phyloP scores from a whole-genome alignment of 805 yeast genomes.

The Pichia eremophila region DNA sequence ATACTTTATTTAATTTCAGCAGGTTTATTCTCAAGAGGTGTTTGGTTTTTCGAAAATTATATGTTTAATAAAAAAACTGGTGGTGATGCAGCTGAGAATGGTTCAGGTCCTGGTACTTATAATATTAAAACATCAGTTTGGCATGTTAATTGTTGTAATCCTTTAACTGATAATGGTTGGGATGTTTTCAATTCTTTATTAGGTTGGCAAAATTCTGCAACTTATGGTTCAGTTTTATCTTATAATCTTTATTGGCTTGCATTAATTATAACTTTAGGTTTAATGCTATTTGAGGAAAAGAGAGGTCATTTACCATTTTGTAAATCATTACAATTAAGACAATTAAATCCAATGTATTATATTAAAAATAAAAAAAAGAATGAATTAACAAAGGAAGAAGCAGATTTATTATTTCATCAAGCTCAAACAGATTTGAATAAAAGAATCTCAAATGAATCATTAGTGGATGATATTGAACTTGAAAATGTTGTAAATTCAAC shows the following conservation, averaged over 20 bases:
- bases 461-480: background rate
- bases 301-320: conserved; percentile 64
- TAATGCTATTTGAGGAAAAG: conserved; percentile 74
- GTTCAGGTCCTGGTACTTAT: conserved; percentile 89
- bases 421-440: conserved; percentile 22
- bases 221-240: conserved; percentile 77
- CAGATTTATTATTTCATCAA: conserved; percentile 36
- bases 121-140: conserved; percentile 68
- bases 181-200: conserved; percentile 84
- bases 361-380: conserved; percentile 52
- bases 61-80: conserved; percentile 57
- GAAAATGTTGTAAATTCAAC: background rate
- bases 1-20: conserved; percentile 79
- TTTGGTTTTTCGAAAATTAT: conserved; percentile 76
- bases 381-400: conserved; percentile 39
- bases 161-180: conserved; percentile 85
- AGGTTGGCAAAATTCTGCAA: conserved; percentile 95
- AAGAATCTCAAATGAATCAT: background rate
- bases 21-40: conserved; percentile 82
- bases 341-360: conserved; percentile 60
- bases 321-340: conserved; percentile 35
- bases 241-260: conserved; percentile 81
- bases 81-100: conserved; percentile 86
- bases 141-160: conserved; percentile 95
- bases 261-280: conserved; percentile 39